Percentiles rank a stretch among this genome's conserved stretches.
These are phyloP conservation scores for Crucihimalaya himalaica DNA, from an alignment of 345 rosid genomes.

Conservation along the genomic window DNA sequence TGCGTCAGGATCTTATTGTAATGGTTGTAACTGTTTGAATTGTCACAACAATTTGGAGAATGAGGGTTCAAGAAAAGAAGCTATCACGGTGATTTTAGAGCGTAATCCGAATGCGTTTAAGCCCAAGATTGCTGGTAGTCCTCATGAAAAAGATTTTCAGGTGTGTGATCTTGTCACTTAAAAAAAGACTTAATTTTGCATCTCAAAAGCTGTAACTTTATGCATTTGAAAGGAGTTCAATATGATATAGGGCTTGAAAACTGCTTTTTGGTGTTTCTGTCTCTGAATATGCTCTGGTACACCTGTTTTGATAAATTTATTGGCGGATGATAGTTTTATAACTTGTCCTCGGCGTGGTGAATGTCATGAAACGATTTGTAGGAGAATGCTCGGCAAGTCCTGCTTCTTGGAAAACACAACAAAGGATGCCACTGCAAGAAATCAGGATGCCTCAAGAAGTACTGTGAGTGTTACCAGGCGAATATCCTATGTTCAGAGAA, in stretches of 20 bases:
- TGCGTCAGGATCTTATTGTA: constrained; percentile 69
- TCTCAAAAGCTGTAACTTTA: neutral
- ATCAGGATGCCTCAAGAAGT: constrained; percentile 90
- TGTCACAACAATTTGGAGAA: constrained; percentile 76
- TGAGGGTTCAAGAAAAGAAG: constrained; percentile 60
- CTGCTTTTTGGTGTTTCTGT: constrained; percentile 9
- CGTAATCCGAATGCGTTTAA: constrained; percentile 81
- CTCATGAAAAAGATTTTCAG: constrained; percentile 53
- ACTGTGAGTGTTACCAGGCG: constrained; percentile 92
- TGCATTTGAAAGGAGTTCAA: neutral
- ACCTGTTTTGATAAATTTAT: neutral
- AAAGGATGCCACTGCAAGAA: constrained; percentile 93
- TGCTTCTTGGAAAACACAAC: constrained; percentile 66
- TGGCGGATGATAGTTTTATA: neutral
- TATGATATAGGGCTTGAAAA: neutral
- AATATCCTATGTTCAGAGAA: constrained; percentile 80
- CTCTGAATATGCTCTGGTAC: neutral
- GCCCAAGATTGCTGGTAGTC: constrained; percentile 70
- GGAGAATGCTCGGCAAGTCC: constrained; percentile 54
- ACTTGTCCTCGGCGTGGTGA: neutral
- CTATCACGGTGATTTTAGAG: constrained; percentile 55
- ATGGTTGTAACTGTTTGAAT: constrained; percentile 78
- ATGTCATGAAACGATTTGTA: constrained; percentile 38
- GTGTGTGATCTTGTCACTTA: constrained; percentile 42
- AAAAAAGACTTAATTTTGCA: neutral